phyloP scores from a whole-genome alignment of 768 basidiomycete genomes.

The Boletus patriciae region DNA sequence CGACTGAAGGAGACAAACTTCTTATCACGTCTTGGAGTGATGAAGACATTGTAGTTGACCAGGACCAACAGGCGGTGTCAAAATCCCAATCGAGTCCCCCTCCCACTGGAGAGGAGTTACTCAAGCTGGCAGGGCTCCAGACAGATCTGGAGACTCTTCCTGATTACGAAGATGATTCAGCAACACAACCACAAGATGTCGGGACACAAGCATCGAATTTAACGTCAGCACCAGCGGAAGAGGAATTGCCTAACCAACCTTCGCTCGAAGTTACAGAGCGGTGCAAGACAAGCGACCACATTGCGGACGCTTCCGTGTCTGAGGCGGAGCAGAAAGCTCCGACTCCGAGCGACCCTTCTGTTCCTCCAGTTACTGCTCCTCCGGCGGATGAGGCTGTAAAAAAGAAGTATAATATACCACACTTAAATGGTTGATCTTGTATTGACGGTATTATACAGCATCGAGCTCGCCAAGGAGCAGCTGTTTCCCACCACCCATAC shows the following conservation, averaged over 20 bases:
- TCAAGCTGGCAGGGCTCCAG: slow-evolving; percentile 51
- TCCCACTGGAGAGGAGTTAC: slow-evolving; percentile 46
- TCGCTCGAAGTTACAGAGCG: slow-evolving; percentile 1
- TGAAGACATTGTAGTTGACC: slow-evolving; percentile 12
- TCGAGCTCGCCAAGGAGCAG: slow-evolving; percentile 44
- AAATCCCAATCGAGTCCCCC: slow-evolving; percentile 12
- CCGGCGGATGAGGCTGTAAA: slow-evolving; percentile 24
- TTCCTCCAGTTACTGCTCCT: slow-evolving; percentile 6
- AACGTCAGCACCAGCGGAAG: neutral
- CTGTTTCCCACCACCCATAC: slow-evolving; percentile 44
- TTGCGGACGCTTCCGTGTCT: neutral
- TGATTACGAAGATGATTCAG: slow-evolving; percentile 56
- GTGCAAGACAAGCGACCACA: neutral
- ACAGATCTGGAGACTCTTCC: slow-evolving; percentile 43
- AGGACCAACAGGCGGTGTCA: slow-evolving; percentile 6
- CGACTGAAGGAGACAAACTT: slow-evolving; percentile 7
- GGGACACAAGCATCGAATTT: slow-evolving; percentile 9
- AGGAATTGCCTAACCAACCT: neutral
- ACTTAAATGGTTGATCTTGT: neutral
- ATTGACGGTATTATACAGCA: slow-evolving; percentile 29
- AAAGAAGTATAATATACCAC: slow-evolving; percentile 21
- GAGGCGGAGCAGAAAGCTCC: slow-evolving; percentile 13
- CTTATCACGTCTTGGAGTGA: slow-evolving; percentile 21
- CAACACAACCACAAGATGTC: slow-evolving; percentile 10
- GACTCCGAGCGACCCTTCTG: slow-evolving; percentile 1